Base-by-base conservation (phyloP, 1,284 basidiomycete species). In the Boletellus sp. region DNA sequence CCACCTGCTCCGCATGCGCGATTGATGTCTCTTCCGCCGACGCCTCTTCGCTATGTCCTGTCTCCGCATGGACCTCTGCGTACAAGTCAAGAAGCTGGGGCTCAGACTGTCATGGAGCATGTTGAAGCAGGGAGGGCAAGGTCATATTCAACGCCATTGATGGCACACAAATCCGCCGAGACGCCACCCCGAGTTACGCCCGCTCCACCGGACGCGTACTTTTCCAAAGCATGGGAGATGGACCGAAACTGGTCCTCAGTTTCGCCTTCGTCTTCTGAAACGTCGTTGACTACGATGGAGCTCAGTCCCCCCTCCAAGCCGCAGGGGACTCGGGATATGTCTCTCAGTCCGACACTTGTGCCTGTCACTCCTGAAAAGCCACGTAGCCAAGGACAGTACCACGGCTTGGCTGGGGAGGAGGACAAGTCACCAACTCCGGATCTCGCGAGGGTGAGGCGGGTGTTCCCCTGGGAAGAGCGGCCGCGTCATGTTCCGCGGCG, bases 391-490 rank as follows among this genome's bases (percentile, higher is more conserved):
- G 82, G 83, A 1, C 75, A 82, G 56, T 79, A 88, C 64, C 70
- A 74, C 40, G 74, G 78, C 60, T 77, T 86, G 35, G 78, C 76
- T 14, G 77, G 79, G n/a, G 48, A 48, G 33, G 43, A 35, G 23
- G 49, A 52, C 27, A 38, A 52, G 5, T 49, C 70, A 14, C 76
- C 78, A 8, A 76, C 72, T 45, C 91, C 94, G 1, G 86, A 94
- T 61, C 77, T 72, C 14, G 69, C 67, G 22, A 88, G 87, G 56
- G 79, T 94, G 22, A 84, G 84, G 54, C 72, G 78, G 20, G 74
- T 96, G n/a, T 97, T 98, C 64, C 94, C 94, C 8, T 98, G 94
- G 94, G 94, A 98, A 64, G 77, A 80, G 46, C 78, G 76, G 47
- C 78, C 77, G 4, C 79, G 87, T 37, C 73, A 75, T 35, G 59